phyloP scores from a whole-genome alignment of 371 early-diverging fungal species.

The Mucor ambiguus region DNA sequence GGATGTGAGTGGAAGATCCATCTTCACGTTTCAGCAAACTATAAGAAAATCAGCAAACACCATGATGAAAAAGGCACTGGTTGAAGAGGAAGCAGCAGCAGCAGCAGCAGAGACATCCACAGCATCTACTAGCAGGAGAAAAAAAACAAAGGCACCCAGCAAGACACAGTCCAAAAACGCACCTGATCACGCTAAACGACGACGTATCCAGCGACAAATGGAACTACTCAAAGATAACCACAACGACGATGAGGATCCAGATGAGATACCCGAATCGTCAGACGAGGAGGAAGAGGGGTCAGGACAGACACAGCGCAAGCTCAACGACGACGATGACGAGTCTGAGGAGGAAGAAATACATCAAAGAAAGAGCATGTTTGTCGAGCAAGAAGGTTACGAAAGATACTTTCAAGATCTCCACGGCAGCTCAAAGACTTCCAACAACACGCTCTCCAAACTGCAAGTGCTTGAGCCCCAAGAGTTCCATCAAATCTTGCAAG shows the following conservation, averaged over 20 bases:
- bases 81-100: neutral
- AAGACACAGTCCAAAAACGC: conserved; percentile 11
- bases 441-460: conserved; percentile 81
- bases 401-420: conserved; percentile 77
- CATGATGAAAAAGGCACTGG: conserved; percentile 45
- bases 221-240: conserved; percentile 30
- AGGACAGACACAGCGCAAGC: conserved; percentile 7
- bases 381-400: conserved; percentile 60
- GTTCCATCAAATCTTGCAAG: conserved; percentile 53
- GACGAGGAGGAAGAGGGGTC: conserved; percentile 32
- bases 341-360: conserved; percentile 27
- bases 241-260: conserved; percentile 3
- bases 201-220: conserved; percentile 33
- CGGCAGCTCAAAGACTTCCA: conserved; percentile 69
- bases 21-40: conserved; percentile 36
- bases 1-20: conserved; percentile 36
- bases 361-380: conserved; percentile 31
- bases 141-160: conserved; percentile 2
- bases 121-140: conserved; percentile 7
- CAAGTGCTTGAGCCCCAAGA: conserved; percentile 69
- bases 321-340: conserved; percentile 32
- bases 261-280: conserved; percentile 30
- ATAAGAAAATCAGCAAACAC: conserved; percentile 29
- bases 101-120: conserved; percentile 10
- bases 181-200: conserved; percentile 29